A percentile compares a stretch with the other conserved stretches of the same genome.
phyloP scores from a whole-genome alignment of 1,284 basidiomycete genomes.

The Marasmius sp. region DNA sequence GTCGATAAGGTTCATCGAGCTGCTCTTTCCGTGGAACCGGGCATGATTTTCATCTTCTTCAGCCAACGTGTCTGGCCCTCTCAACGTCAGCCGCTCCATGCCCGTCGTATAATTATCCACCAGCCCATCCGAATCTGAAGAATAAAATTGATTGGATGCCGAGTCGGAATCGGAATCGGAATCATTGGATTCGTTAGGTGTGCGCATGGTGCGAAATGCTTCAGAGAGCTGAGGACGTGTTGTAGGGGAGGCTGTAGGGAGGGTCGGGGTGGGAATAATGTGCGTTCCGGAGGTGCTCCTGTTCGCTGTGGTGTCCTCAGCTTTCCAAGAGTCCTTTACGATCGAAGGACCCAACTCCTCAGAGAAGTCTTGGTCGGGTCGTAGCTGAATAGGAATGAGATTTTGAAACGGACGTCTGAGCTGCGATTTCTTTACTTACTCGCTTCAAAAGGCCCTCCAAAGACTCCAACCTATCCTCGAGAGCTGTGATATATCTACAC shows the following conservation, averaged over 20 bases:
- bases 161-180: slow-evolving; percentile 36
- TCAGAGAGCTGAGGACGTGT: no score
- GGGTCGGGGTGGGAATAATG: neutral
- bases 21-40: slow-evolving; percentile 66
- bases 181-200: neutral
- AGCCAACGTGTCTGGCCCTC: slow-evolving; percentile 32
- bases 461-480: slow-evolving; percentile 76
- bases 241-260: neutral
- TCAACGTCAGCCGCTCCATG: slow-evolving; percentile 38
- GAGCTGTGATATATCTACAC: slow-evolving; percentile 67
- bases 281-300: slow-evolving; percentile 2
- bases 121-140: slow-evolving; percentile 40
- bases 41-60: slow-evolving; percentile 31
- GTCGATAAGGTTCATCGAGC: slow-evolving; percentile 53
- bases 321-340: slow-evolving; percentile 73
- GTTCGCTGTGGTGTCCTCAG: slow-evolving; percentile 20
- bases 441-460: slow-evolving; percentile 69
- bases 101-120: slow-evolving; percentile 20
- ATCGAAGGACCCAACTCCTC: slow-evolving; percentile 69
- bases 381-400: slow-evolving; percentile 47
- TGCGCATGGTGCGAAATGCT: neutral
- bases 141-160: slow-evolving; percentile 22
- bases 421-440: slow-evolving; percentile 37
- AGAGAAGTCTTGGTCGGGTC: slow-evolving; percentile 67
- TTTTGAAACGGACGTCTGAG: slow-evolving; percentile 1